Evolutionary conservation across 2,329 filamentous ascomycete species (phyloP).

Genomic region (Diaporthe nobilis): DNA sequence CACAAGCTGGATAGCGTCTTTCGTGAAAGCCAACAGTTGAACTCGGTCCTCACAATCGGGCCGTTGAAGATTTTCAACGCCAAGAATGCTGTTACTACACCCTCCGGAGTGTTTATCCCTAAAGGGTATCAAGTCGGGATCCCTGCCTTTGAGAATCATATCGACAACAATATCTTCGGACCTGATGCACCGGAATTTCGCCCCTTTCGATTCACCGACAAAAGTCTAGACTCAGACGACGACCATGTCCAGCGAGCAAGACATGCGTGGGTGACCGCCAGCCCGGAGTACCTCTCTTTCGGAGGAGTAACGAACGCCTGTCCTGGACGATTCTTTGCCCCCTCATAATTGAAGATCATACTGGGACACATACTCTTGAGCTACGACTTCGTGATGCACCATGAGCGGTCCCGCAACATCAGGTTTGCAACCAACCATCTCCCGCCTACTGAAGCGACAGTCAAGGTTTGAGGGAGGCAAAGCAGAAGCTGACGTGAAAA

Average conservation of each 20-base stretch:
- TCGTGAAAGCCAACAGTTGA: slow-evolving; percentile 57
- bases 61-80: slow-evolving; percentile 54
- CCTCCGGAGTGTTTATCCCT: slow-evolving; percentile 51
- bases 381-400: slow-evolving; percentile 44
- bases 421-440: slow-evolving; percentile 32
- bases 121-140: slow-evolving; percentile 53
- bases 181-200: slow-evolving; percentile 51
- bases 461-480: background rate
- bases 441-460: slow-evolving; percentile 13
- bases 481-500: background rate
- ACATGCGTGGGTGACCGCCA: slow-evolving; percentile 35
- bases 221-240: background rate
- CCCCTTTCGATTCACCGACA: slow-evolving; percentile 54
- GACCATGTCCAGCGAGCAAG: background rate
- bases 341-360: slow-evolving; percentile 52
- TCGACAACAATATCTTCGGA: slow-evolving; percentile 50
- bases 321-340: slow-evolving; percentile 55
- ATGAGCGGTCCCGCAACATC: background rate
- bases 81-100: slow-evolving; percentile 45
- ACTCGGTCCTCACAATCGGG: slow-evolving; percentile 54
- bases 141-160: slow-evolving; percentile 52
- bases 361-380: slow-evolving; percentile 44
- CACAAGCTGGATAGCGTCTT: slow-evolving; percentile 56
- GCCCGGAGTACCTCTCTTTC: slow-evolving; percentile 49
- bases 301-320: slow-evolving; percentile 55